Percentiles rank a stretch among this genome's conserved stretches.
These are phyloP conservation scores for Plantago ovata DNA, from an alignment of 257 asterid genomes.

Conservation along the genomic window DNA sequence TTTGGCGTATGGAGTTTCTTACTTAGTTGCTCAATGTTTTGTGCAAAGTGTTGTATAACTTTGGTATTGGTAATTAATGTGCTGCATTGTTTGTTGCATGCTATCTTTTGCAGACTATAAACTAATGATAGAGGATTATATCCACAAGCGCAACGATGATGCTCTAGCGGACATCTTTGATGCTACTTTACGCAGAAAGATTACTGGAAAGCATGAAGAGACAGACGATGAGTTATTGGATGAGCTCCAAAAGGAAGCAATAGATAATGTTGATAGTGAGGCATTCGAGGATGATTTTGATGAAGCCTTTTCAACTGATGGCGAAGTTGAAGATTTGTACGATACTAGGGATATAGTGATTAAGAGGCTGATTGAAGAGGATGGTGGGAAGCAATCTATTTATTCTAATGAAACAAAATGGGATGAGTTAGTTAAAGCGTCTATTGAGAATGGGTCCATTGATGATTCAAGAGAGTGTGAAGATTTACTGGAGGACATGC, in stretches of 20 bases:
- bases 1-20: too few species aligned
- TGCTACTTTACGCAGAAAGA: slow-evolving; percentile 49
- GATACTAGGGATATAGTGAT: slow-evolving; percentile 47
- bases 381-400: slow-evolving; percentile 50
- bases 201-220: slow-evolving; percentile 55
- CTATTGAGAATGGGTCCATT: slow-evolving; percentile 55
- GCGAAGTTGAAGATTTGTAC: slow-evolving; percentile 67
- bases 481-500: slow-evolving; percentile 80
- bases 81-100: slow-evolving; percentile 2
- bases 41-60: background rate
- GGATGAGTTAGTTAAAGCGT: slow-evolving; percentile 78
- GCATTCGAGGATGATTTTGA: slow-evolving; percentile 72
- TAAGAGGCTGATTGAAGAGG: slow-evolving; percentile 42
- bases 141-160: slow-evolving; percentile 50
- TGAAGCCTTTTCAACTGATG: slow-evolving; percentile 51
- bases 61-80: background rate
- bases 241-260: slow-evolving; percentile 47
- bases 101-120: slow-evolving; percentile 54
- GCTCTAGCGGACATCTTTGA: slow-evolving; percentile 53
- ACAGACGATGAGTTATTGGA: slow-evolving; percentile 64
- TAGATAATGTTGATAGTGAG: slow-evolving; percentile 47
- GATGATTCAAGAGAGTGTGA: slow-evolving; percentile 74
- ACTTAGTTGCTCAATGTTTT: too few species aligned
- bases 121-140: slow-evolving; percentile 51
- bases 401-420: slow-evolving; percentile 72